Base-by-base conservation (phyloP, 2,329 filamentous ascomycete genomes). In the Epichloe sp. region DNA sequence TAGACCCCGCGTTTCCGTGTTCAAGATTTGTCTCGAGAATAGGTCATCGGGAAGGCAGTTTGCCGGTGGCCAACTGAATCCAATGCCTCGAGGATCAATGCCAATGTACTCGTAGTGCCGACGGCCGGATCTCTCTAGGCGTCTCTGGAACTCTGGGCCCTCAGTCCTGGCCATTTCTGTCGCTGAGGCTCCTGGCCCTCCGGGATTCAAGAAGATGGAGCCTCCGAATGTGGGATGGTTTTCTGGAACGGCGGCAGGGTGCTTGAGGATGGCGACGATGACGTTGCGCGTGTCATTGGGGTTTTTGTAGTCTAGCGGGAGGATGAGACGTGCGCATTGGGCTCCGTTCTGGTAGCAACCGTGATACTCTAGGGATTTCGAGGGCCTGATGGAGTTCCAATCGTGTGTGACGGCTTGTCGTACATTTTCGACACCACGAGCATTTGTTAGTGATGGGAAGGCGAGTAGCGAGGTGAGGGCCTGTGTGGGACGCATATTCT, bases 71-170 rank as follows among this genome's bases (percentile, higher is more conserved):
- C 19, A 48, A n/a, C 35, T 52, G 35, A 34, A 14, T 2, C 46
- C 51, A 5, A 71, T 60, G 5, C 68, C 68, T 17, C 69, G 60
- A n/a, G 68, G 68, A 54, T 72, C 69, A 45, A 70, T 69, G 10
- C 63, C 57, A n/a, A 71, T 57, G 49, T 69, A 55, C 49, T 72
- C 69, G 52, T 67, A 68, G 49, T 63, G 58, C 35, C 60, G 59
- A 35, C 50, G 49, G 31, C 45, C 45, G 10, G 49, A 46, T 15
- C 57, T 52, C 48, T 65, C 64, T 11, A 68, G 47, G 4, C 65
- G 53, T 2, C 54, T 57, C 47, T 64, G 63, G 7, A 67, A 26
- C 2, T 55, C 12, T 15, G 54, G 48, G 5, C 65, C 65, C 3
- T 23, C n/a, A 0, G 5, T n/a, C 14, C 61, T 53, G 14, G 62